Base-by-base conservation (phyloP, 768 basidiomycete species). In the Hebeloma cylindrosporum region DNA sequence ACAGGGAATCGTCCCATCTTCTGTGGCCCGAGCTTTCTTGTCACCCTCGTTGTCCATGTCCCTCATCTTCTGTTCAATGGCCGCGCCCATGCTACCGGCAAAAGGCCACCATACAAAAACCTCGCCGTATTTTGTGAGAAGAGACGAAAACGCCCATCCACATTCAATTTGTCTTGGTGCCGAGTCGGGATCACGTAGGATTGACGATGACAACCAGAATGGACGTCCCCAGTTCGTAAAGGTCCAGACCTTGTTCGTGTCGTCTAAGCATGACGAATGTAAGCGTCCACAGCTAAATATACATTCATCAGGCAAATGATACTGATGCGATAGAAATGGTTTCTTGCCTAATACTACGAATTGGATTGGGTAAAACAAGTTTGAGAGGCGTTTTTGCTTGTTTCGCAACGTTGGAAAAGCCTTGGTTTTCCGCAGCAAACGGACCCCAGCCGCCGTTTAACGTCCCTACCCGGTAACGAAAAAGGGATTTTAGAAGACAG, bases 151-250 rank as follows among this genome's bases (percentile, higher is more conserved):
- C 10, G 57, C 48, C 92, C 92, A 93, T 31, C 92, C 91, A 53
- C 87, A 85, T 60, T 84, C 85, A 27, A 90, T 74, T 60, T 87
- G 87, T 17, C 69, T 57, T 16, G 75, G 73, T 27, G 56, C 60
- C 32, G 63, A 70, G 26, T 65, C 63, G 2, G 67, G 64, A 30
- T 82, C 76, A 3, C 64, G 67, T 23, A 83, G 65, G 18, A 79
- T 62, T 2, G 69, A 58, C 11, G 78, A 72, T 1, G 68, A 65
- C 28, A 92, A 69, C 31, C 71, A 69, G 68, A 87, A 87, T 1
- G 91, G 88, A 16, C 86, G 73, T 3, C 89, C 92, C 79, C 90
- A 93, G 53, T 71, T 82, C 4, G 74, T 62, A 60, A 90, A 88
- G 9, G 78, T 85, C 87, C 86, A 93, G 21, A 93, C 71, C 28